Conservation (phyloP, 495 filamentous ascomycete genomes). For the Penicillium canescens region DNA sequence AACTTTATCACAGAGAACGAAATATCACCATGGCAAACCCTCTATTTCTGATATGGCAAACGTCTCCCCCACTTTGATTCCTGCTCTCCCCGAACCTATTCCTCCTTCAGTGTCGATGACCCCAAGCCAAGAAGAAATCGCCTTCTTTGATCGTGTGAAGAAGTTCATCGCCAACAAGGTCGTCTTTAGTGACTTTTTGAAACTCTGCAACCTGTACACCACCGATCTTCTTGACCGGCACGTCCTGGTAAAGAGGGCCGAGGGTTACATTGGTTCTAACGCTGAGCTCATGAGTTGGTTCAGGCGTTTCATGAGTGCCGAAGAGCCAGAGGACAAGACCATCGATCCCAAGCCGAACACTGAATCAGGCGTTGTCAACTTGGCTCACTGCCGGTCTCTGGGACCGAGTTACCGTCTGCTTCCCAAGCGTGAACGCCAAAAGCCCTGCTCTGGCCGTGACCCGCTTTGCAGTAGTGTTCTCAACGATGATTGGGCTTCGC, state of each 20-base stretch:
- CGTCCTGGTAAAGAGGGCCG: slow-evolving; percentile 75
- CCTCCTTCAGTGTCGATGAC: slow-evolving; percentile 60
- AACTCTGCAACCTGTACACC: slow-evolving; percentile 90
- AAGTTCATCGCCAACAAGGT: slow-evolving; percentile 93
- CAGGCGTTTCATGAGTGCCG: slow-evolving; percentile 71
- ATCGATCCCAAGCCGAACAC: slow-evolving; percentile 75
- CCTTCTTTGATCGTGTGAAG: slow-evolving; percentile 95
- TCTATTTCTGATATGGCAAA: slow-evolving; percentile 62
- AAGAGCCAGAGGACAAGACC: slow-evolving; percentile 68
- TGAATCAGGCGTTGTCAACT: slow-evolving; percentile 72
- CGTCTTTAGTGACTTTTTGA: slow-evolving; percentile 90
- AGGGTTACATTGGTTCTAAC: slow-evolving; percentile 84
- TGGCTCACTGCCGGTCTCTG: slow-evolving; percentile 90
- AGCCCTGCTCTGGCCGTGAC: slow-evolving; percentile 89
- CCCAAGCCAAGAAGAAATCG: slow-evolving; percentile 76
- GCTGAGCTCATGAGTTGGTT: slow-evolving; percentile 84
- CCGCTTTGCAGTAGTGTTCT: slow-evolving; percentile 87
- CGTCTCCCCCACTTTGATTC: slow-evolving; percentile 86
- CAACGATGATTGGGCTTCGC: slow-evolving; percentile 98
- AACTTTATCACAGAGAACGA: slow-evolving; percentile 54
- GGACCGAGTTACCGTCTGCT: slow-evolving; percentile 94
- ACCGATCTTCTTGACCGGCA: slow-evolving; percentile 85
- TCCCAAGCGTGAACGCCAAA: slow-evolving; percentile 82
- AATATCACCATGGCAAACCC: slow-evolving; percentile 62
- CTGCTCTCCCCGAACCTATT: slow-evolving; percentile 81